Evolutionary conservation across 768 basidiomycete genomes (phyloP).

Genomic region (Boletus reticuloceps): DNA sequence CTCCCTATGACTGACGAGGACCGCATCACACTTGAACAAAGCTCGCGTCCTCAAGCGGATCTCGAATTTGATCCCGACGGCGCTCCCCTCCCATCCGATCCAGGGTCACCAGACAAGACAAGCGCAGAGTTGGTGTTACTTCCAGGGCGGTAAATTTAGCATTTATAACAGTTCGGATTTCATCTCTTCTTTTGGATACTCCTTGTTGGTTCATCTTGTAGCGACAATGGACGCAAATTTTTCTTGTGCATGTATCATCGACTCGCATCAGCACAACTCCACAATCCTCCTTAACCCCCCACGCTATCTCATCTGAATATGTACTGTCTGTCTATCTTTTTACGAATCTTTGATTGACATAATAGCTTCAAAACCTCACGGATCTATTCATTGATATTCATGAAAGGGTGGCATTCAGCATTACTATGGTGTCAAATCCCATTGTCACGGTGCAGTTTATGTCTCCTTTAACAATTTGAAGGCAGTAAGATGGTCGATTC

Average conservation of each 20-base stretch:
- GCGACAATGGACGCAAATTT: slow-evolving; percentile 19
- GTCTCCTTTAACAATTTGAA: no score
- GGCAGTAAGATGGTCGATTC: no score
- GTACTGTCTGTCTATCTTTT: slow-evolving; percentile 7
- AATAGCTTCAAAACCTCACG: no score
- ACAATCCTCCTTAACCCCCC: not conserved
- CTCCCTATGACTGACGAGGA: slow-evolving; percentile 36
- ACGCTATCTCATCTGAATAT: slow-evolving; percentile 16
- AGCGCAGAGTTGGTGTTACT: slow-evolving; percentile 39
- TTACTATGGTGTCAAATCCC: no score
- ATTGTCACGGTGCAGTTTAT: no score
- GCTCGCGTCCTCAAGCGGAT: slow-evolving; percentile 13
- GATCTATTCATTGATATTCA: no score
- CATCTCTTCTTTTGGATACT: not conserved
- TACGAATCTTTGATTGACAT: slow-evolving; percentile 2
- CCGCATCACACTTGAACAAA: slow-evolving; percentile 12
- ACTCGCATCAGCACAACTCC: slow-evolving; percentile 11
- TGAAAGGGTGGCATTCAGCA: no score
- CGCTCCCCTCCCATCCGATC: slow-evolving; percentile 34
- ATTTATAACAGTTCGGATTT: not conserved
- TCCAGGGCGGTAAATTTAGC: slow-evolving; percentile 45
- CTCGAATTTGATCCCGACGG: slow-evolving; percentile 44
- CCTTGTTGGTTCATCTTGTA: slow-evolving; percentile 10
- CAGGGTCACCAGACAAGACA: slow-evolving; percentile 44
- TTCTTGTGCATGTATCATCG: slow-evolving; percentile 17